Percentiles rank a stretch among this genome's conserved stretches.
phyloP scores from a whole-genome alignment of 768 basidiomycete species.

The Suillus luteus region DNA sequence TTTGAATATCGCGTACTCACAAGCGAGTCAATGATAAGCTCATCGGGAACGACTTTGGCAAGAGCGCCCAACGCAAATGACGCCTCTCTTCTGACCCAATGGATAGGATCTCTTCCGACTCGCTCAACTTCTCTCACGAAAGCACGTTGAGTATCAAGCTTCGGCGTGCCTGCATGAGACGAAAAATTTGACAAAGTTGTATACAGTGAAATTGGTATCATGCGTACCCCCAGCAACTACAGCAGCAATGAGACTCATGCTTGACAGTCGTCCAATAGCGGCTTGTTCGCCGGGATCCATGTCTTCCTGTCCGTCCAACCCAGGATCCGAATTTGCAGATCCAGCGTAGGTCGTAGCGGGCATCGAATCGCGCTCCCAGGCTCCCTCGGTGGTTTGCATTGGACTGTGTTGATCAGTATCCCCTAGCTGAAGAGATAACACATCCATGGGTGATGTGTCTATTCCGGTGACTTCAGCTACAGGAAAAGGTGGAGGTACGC shows the following conservation, averaged over 20 bases:
- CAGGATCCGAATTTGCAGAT: conserved; percentile 18
- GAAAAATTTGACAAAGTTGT: conserved; percentile 13
- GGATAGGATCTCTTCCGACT: conserved; percentile 62
- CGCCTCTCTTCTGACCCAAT: conserved; percentile 84
- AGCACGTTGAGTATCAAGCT: conserved; percentile 54
- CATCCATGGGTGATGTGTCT: conserved; percentile 19
- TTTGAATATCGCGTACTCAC: conserved; percentile 40
- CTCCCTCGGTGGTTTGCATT: not conserved
- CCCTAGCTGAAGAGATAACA: conserved; percentile 22
- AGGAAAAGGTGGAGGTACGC: conserved; percentile 21
- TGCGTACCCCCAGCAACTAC: conserved; percentile 75
- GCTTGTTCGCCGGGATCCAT: conserved; percentile 63
- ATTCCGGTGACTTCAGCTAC: conserved; percentile 17
- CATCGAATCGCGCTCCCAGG: not conserved
- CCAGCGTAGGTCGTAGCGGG: not conserved
- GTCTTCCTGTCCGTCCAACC: conserved; percentile 30
- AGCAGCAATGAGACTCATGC: conserved; percentile 92
- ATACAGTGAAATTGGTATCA: conserved; percentile 10
- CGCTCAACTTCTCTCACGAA: conserved; percentile 78
- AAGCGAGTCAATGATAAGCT: conserved; percentile 63
- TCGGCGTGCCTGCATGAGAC: conserved; percentile 48
- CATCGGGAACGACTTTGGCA: conserved; percentile 83
- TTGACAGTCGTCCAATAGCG: conserved; percentile 81
- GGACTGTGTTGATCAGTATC: conserved; percentile 12
- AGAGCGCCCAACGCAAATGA: conserved; percentile 87